A percentile compares a stretch with the other conserved stretches of the same genome.
These are phyloP conservation scores for Aspergillus tanneri DNA, from an alignment of 2,329 filamentous ascomycete species.

Conservation along the genomic window DNA sequence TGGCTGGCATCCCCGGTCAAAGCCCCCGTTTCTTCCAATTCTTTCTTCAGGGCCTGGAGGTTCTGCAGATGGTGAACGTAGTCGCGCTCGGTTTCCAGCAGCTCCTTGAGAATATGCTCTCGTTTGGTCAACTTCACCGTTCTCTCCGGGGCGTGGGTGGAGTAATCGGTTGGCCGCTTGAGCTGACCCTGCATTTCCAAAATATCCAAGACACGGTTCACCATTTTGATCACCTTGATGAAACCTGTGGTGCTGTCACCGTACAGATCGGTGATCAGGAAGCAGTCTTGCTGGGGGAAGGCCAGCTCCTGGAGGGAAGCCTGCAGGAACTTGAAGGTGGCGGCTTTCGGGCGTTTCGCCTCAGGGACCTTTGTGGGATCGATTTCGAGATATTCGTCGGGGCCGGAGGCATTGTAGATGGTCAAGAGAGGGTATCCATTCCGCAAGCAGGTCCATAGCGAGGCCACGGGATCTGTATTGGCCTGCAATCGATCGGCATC, in stretches of 20 bases:
- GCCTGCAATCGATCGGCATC: conserved; percentile 63
- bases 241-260: conserved; percentile 95
- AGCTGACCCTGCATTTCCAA: conserved; percentile 76
- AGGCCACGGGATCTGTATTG: conserved; percentile 77
- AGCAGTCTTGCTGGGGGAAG: conserved; percentile 78
- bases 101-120: conserved; percentile 85
- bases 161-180: conserved; percentile 57
- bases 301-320: conserved; percentile 81
- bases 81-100: conserved; percentile 93
- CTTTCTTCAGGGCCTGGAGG: conserved; percentile 85
- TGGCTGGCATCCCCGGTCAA: conserved; percentile 88
- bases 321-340: conserved; percentile 88
- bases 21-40: conserved; percentile 80
- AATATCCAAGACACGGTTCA: conserved; percentile 87
- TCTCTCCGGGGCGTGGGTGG: conserved; percentile 47
- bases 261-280: conserved; percentile 87
- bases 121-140: conserved; percentile 65
- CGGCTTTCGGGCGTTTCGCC: conserved; percentile 77
- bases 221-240: conserved; percentile 91
- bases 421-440: conserved; percentile 79
- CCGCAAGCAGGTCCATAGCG: conserved; percentile 83
- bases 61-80: conserved; percentile 98
- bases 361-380: conserved; percentile 64
- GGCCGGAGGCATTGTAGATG: conserved; percentile 83
- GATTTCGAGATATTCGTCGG: conserved; percentile 65